phyloP scores from a whole-genome alignment of 2,329 filamentous ascomycete genomes.

The Neonectria punicea region DNA sequence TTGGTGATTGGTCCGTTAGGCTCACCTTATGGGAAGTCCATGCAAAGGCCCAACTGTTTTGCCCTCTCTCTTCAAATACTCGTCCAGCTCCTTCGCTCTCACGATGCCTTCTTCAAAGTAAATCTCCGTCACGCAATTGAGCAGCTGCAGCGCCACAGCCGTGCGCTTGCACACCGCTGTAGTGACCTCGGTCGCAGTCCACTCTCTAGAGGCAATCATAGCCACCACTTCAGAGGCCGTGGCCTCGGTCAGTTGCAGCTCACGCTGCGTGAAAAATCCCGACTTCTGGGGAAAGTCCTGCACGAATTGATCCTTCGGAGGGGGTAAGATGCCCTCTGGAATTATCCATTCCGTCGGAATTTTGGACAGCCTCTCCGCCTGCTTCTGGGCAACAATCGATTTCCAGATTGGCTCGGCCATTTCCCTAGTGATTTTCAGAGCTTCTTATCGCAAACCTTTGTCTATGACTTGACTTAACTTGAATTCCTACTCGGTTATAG shows the following conservation, averaged over 20 bases:
- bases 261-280: background rate
- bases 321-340: background rate
- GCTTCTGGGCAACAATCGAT: background rate
- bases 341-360: background rate
- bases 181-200: constrained; percentile 6
- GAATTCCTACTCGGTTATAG: background rate
- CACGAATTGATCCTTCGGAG: background rate
- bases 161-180: constrained; percentile 22
- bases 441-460: background rate
- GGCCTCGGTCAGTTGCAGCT: background rate
- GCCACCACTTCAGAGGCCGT: background rate
- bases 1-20: background rate
- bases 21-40: constrained; percentile 11
- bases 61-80: constrained; percentile 13
- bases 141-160: constrained; percentile 32
- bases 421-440: background rate
- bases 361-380: background rate
- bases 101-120: constrained; percentile 14
- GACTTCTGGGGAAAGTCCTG: background rate
- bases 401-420: background rate
- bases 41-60: constrained; percentile 17
- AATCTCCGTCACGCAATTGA: constrained; percentile 21
- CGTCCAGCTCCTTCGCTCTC: constrained; percentile 11
- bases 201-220: constrained; percentile 1
- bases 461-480: background rate